Conservation (phyloP, 768 basidiomycete genomes). For the Suillus occidentalis region DNA sequence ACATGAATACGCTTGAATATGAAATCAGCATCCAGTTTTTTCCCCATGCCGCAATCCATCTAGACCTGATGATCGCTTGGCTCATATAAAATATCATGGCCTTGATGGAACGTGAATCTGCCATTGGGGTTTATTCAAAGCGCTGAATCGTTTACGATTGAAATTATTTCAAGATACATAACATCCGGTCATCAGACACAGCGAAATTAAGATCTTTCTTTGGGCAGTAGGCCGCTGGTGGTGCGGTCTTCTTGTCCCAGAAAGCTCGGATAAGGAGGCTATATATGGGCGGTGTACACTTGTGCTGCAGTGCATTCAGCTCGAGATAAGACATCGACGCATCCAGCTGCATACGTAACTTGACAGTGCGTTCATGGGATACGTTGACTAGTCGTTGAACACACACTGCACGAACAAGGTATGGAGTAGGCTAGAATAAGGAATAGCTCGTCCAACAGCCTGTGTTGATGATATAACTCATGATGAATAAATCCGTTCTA, state of each 20-base stretch:
- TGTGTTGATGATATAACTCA: neutral
- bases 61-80: no score
- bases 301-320: neutral
- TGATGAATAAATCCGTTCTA: neutral
- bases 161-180: neutral
- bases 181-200: neutral
- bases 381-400: neutral
- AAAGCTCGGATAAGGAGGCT: neutral
- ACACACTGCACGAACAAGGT: neutral
- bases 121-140: no score
- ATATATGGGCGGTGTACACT: neutral
- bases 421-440: neutral
- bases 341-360: neutral
- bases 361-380: neutral
- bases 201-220: neutral
- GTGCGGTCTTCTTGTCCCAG: neutral
- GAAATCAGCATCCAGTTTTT: no score
- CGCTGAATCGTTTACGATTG: neutral
- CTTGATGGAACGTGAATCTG: no score
- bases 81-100: no score
- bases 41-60: no score
- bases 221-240: neutral
- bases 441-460: constrained; percentile 5
- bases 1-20: neutral
- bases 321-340: neutral